Evolutionary conservation across 2,329 filamentous ascomycete genomes (phyloP).

Genomic region (Rutstroemia sp.): DNA sequence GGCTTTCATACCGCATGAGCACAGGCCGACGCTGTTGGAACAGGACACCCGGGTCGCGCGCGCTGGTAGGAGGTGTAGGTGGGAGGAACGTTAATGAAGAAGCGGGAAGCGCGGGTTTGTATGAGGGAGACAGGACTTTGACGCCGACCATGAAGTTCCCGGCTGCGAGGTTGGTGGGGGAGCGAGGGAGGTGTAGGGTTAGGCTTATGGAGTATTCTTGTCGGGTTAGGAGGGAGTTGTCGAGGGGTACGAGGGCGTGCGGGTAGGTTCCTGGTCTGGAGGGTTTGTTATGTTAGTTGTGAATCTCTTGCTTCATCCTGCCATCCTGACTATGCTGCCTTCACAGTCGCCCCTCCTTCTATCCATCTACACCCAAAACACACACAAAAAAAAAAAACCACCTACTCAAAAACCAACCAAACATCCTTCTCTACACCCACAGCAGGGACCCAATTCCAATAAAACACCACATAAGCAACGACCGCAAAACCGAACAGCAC

Average conservation of each 20-base stretch:
- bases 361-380: not conserved
- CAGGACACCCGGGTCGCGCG: conserved; percentile 34
- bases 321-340: no score
- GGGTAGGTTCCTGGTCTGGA: conserved; percentile 33
- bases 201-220: conserved; percentile 84
- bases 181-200: conserved; percentile 68
- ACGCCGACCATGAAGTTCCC: conserved; percentile 96
- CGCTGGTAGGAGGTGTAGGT: not conserved
- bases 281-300: not conserved
- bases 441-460: conserved; percentile 60
- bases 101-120: conserved; percentile 23
- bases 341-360: no score
- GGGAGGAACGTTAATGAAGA: not conserved
- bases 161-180: conserved; percentile 62
- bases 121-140: conserved; percentile 50
- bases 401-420: conserved; percentile 58
- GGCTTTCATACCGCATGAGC: conserved; percentile 70
- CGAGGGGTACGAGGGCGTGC: conserved; percentile 26
- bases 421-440: conserved; percentile 54
- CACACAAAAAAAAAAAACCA: not conserved
- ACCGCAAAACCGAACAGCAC: conserved; percentile 50
- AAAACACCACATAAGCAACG: conserved; percentile 59
- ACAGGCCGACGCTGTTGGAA: conserved; percentile 65
- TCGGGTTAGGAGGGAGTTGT: conserved; percentile 50
- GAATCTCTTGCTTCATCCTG: not conserved